Base-by-base conservation (phyloP, 768 basidiomycete species). In the Auricularia cornea region DNA sequence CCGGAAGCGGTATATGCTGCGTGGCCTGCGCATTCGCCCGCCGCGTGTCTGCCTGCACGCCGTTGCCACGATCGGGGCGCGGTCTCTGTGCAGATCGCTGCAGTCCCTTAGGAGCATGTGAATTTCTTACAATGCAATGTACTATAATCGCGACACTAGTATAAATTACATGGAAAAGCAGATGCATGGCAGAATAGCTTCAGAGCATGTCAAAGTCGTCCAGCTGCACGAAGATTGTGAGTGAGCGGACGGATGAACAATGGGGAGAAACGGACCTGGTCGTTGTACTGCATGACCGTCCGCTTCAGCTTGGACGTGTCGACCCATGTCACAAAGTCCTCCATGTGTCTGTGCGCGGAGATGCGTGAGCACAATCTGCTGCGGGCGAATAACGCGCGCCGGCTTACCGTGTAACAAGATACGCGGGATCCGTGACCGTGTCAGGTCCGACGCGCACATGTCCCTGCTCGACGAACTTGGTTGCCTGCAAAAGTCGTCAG, bases 281-380 rank as follows among this genome's bases (percentile, higher is more conserved):
- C 95, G 73, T 99, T 99, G 81, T 99, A 99, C 64, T 80, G 77
- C 90, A 94, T 89, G 75, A 98, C 86, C 0, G 92, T 94, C 62
- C 96, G 83, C 85, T 96, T 98, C 72, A 98, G 84, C 73, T 96
- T 96, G 68, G 92, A 95, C 29, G 93, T 93, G 72, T 98, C 95
- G 26, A 98, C 95, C 97, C 97, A 99, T 38, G 97, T 99, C 54
- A 98, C 93, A 76, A 95, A 99, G 81, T 99, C 97, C 72, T 98
- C 94, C 94, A 97, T 95, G 68, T 94, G 90, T 69, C 96, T 92
- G 28, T 30, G 35, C 26, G 28, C 26, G 4, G 33, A 57, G 44
- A 40, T 18, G 26, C 57, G 64, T 26, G 63, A 57, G 28, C 66
- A 59, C 64, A 64, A 65, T 59, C 60, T 29, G 29, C 26, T 33